Base-by-base conservation (phyloP, 2,329 filamentous ascomycete genomes). In the Diaporthe citriasiana region DNA sequence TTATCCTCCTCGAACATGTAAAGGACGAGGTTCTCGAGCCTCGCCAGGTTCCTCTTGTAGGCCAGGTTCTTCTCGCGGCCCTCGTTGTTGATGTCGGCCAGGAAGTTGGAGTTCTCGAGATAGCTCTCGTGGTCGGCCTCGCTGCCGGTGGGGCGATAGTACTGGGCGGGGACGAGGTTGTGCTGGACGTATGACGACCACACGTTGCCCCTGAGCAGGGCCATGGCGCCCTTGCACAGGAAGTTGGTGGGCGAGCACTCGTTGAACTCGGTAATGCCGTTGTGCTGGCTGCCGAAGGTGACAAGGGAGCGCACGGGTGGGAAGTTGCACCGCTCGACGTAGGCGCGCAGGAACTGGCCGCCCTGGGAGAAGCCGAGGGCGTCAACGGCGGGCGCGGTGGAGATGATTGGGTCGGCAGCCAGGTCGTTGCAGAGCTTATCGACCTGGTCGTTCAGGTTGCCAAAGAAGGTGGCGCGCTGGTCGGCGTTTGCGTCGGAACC, bases 11-110 rank as follows among this genome's bases (percentile, higher is more conserved):
- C 92, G 81, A 98, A 99, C 83, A 97, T 86, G 82, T 94, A 95
- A 93, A 98, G 94, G 76, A 94, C 94, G 77, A 98, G 93, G 78
- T 93, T 93, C 79, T 93, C 90, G 81, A 99, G 82, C 45, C 80
- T 83, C 10, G 88, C 88, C 63, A 99, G 78, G 80, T 96, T 93
- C 78, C 89, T 83, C 81, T 89, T 91, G 83, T 98, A 99, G 17
- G 85, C 88, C 47, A 83, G 79, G 79, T 95, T 98, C 89, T 97
- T 97, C 71, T 85, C 75, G 65, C 77, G 77, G 15, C 95, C 89
- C 89, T 99, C 97, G 82, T 98, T 98, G 84, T 99, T 99, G 84
- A 98, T 93, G 81, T 98, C 96, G 13, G 96, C 97, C 12, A 99
- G 87, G 83, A 97, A 98, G 82, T 95, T 96, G 79, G 94, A 97